Percentiles rank a stretch among this genome's conserved stretches.
Evolutionary conservation across 202 grass and related monocot species (phyloP).

Genomic region (Schoenoplectus triqueter): DNA sequence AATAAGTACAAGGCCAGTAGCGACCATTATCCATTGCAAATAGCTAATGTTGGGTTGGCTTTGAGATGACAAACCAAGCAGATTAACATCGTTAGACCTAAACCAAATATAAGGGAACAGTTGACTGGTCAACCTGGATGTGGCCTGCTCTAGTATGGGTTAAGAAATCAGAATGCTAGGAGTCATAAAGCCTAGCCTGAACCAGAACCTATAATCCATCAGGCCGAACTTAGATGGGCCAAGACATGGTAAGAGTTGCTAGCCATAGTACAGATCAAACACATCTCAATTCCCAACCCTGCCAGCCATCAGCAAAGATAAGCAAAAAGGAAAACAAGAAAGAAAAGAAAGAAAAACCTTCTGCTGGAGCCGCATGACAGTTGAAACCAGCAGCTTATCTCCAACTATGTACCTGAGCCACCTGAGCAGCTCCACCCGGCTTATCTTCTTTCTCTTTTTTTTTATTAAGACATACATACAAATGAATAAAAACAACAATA

Average conservation of each 20-base stretch:
- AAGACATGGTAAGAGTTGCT: not conserved
- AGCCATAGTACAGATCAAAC: not conserved
- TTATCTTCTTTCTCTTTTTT: constrained; percentile 63
- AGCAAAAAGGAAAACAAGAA: constrained; percentile 17
- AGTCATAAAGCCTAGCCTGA: not conserved
- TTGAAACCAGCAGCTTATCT: constrained; percentile 72
- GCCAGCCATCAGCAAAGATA: not conserved
- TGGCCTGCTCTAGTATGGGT: not conserved
- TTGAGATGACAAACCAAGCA: too few relatives aligned
- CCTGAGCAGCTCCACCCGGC: constrained; percentile 56
- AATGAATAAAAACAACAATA: not conserved
- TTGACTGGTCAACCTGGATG: not conserved
- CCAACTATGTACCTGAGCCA: constrained; percentile 59
- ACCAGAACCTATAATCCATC: not conserved
- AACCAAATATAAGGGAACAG: not conserved
- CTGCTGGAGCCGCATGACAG: constrained; percentile 62
- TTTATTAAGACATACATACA: constrained; percentile 18
- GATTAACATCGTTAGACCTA: not conserved
- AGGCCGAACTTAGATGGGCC: not conserved
- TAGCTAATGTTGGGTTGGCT: not conserved
- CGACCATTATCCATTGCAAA: not conserved
- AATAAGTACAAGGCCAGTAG: not conserved
- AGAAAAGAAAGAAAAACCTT: constrained; percentile 48
- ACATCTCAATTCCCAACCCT: not conserved
- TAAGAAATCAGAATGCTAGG: not conserved